A percentile compares a stretch with the other conserved stretches of the same genome.
These are phyloP conservation scores for Leersia perrieri DNA, from an alignment of 176 grass and related monocot genomes.

Conservation along the genomic window DNA sequence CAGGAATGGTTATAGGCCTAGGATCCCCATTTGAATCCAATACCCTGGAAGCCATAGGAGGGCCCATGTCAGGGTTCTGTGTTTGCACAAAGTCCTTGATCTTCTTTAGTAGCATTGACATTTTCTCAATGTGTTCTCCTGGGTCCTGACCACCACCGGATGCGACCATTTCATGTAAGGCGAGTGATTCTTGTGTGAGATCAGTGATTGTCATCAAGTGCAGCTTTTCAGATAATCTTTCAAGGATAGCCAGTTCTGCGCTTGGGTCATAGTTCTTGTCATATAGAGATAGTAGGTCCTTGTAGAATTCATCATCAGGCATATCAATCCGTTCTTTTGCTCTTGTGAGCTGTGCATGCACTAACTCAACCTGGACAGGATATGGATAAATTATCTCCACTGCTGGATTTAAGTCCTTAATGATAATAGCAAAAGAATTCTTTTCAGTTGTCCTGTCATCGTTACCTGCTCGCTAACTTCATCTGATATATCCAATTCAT, in stretches of 20 bases:
- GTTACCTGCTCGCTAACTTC: slow-evolving; percentile 90
- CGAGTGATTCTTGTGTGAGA: slow-evolving; percentile 91
- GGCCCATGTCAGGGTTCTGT: slow-evolving; percentile 80
- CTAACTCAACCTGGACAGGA: slow-evolving; percentile 74
- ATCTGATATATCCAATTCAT: slow-evolving; percentile 75
- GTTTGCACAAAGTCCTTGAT: slow-evolving; percentile 96
- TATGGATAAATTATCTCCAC: slow-evolving; percentile 14
- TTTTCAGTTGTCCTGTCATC: slow-evolving; percentile 2
- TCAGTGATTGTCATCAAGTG: slow-evolving; percentile 76
- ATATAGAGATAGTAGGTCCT: slow-evolving; percentile 63
- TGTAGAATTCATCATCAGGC: slow-evolving; percentile 63
- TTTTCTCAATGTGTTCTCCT: slow-evolving; percentile 78
- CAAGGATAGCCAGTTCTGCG: slow-evolving; percentile 49
- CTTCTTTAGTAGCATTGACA: slow-evolving; percentile 94
- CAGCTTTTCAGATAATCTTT: slow-evolving; percentile 60
- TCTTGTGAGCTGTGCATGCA: slow-evolving; percentile 84
- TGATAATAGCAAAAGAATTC: background rate
- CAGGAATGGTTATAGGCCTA: slow-evolving; percentile 52
- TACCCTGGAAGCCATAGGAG: slow-evolving; percentile 39
- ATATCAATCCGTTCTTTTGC: slow-evolving; percentile 63
- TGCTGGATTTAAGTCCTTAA: slow-evolving; percentile 15
- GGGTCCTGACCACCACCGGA: slow-evolving; percentile 76
- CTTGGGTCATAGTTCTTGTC: slow-evolving; percentile 50
- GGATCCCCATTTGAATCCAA: slow-evolving; percentile 15
- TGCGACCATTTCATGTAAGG: slow-evolving; percentile 90